Base-by-base conservation (phyloP, 129 eudicot genomes). In the Silybum marianum region DNA sequence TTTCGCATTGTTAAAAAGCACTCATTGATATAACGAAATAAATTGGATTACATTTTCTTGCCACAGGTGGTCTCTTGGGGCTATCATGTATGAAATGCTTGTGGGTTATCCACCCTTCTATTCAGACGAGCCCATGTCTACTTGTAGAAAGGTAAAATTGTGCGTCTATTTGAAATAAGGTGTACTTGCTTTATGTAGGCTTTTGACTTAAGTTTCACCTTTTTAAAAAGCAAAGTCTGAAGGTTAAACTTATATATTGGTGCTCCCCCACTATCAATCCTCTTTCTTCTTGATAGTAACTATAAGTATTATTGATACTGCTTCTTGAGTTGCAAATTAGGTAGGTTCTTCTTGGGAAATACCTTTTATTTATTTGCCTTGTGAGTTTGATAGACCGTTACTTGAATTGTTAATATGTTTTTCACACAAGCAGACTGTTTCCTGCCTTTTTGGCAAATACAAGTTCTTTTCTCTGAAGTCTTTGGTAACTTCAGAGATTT, bases 1-100 rank as follows among this genome's bases (percentile, higher is more conserved):
- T 78, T 81, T 58, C 39, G 26, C 54, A 19, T 51, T 69, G 4
- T 48, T 7, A 21, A 60, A 58, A 32, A 74, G 5, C 6, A 81
- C 8, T 32, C 46, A 19, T 22, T 72, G 62, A 73, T 75, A 51
- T 72, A 72, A 16, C 16, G 26, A 73, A 71, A 34, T 30, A 18
- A 71, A 76, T 30, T 67, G 7, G 42, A 38, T 54, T 62, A 16
- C 72, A 79, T 68, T 81, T 58, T 80, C 58, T 69, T 80, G 48
- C 19, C 7, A 6, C 81, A 95, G 99, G 99, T 95, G 99, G 99
- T 95, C 99, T 85, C 95, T 95, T 78, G 99, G 99, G 73, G 99
- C 99, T 63, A 95, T 95, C 74, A 92, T 92, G 99, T 95, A 95
- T 88, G 99, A 95, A 84, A 95, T 95, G 99, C 99, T 95, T 84